A percentile compares a stretch with the other conserved stretches of the same genome.
Conservation (phyloP, 345 rosid genomes). For the Lepidium aucheri region DNA sequence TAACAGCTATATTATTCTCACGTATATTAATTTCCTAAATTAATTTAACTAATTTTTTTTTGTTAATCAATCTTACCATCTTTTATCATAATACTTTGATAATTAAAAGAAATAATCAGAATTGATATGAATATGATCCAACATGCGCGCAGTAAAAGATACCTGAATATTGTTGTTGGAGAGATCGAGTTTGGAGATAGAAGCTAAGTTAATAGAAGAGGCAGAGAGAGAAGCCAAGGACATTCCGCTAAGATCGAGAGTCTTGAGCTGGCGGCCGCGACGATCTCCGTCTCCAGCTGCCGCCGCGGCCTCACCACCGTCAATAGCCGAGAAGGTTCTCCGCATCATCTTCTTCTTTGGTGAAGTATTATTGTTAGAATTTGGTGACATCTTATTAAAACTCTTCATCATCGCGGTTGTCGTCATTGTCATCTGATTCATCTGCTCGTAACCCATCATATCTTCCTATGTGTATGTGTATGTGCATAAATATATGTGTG, state of each 20-base stretch:
- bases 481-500: slow-evolving; percentile 3
- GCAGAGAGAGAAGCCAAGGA: slow-evolving; percentile 50
- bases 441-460: slow-evolving; percentile 29
- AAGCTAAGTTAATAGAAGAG: slow-evolving; percentile 49
- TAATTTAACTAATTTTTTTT: no score
- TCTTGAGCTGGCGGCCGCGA: slow-evolving; percentile 22
- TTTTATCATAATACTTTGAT: no score
- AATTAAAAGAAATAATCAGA: neutral
- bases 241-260: slow-evolving; percentile 62
- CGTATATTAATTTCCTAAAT: no score
- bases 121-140: neutral
- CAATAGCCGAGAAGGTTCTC: slow-evolving; percentile 13
- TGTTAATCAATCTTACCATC: no score
- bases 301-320: slow-evolving; percentile 10
- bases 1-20: neutral
- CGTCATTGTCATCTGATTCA: slow-evolving; percentile 31
- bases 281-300: slow-evolving; percentile 22
- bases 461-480: slow-evolving; percentile 21
- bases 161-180: slow-evolving; percentile 89
- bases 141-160: neutral
- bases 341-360: slow-evolving; percentile 3
- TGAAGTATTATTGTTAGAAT: neutral
- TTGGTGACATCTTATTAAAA: slow-evolving; percentile 1
- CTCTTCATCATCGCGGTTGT: slow-evolving; percentile 19
- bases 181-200: slow-evolving; percentile 64